Conservation (phyloP, 352 stramenopile genomes). For the Phytophthora pluvialis region DNA sequence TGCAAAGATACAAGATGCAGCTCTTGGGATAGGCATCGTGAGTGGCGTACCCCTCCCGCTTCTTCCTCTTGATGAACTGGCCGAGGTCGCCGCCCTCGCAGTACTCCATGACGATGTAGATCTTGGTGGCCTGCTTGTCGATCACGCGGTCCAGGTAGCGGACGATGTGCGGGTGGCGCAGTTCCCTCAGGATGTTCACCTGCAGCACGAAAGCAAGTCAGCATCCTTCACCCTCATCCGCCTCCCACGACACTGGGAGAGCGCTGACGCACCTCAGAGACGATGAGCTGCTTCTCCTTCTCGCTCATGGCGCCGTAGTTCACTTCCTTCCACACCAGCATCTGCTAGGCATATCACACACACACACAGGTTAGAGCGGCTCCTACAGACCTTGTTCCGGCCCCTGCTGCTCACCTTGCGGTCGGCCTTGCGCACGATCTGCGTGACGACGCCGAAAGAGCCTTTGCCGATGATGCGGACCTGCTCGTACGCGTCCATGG, state of each 20-base stretch:
- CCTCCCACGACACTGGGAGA: background rate
- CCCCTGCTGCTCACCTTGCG: constrained; percentile 63
- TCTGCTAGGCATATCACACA: constrained; percentile 58
- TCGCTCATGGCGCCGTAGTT: constrained; percentile 94
- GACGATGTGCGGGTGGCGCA: constrained; percentile 94
- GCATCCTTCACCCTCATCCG: background rate
- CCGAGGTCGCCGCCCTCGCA: constrained; percentile 91
- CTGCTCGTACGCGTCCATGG: constrained; percentile 90
- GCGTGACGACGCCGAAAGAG: constrained; percentile 92
- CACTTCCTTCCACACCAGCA: constrained; percentile 93
- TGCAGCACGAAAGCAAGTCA: constrained; percentile 18
- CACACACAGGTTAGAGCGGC: constrained; percentile 9
- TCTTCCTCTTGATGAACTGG: constrained; percentile 92
- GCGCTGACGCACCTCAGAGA: constrained; percentile 77
- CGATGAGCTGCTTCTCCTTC: constrained; percentile 95
- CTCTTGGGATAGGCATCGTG: constrained; percentile 8
- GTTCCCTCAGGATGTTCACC: constrained; percentile 94
- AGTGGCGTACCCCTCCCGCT: constrained; percentile 73
- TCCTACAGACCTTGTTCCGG: background rate
- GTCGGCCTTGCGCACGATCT: constrained; percentile 91
- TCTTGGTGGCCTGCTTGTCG: constrained; percentile 91
- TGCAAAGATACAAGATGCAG: constrained; percentile 18
- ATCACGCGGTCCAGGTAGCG: constrained; percentile 95
- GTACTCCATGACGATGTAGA: constrained; percentile 97
- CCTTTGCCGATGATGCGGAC: constrained; percentile 91